A percentile compares a stretch with the other conserved stretches of the same genome.
Evolutionary conservation across 2,329 filamentous ascomycete species (phyloP).

Genomic region (Botryotinia globosa): DNA sequence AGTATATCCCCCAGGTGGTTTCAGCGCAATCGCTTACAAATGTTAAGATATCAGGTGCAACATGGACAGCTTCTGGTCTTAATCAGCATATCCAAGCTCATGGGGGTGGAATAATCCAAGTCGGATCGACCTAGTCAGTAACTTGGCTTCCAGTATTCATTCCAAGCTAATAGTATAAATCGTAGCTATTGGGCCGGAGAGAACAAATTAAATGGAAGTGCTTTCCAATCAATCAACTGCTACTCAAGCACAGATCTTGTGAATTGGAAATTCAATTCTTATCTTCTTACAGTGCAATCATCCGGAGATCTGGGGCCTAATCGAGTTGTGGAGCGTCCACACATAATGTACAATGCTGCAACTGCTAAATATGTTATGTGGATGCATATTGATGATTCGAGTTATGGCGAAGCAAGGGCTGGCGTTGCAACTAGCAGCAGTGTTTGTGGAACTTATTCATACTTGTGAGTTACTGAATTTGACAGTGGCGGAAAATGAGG

Average conservation of each 20-base stretch:
- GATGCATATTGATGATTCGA: conserved; percentile 62
- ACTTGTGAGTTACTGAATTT: conserved; percentile 37
- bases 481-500: background rate
- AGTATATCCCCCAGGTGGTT: background rate
- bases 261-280: conserved; percentile 60
- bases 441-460: conserved; percentile 60
- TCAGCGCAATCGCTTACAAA: background rate
- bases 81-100: conserved; percentile 63
- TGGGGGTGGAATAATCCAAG: conserved; percentile 61
- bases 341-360: conserved; percentile 65
- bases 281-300: conserved; percentile 52
- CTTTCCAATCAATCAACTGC: conserved; percentile 65
- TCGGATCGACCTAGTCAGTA: conserved; percentile 46
- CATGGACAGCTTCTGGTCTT: conserved; percentile 34
- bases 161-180: background rate
- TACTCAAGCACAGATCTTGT: conserved; percentile 62
- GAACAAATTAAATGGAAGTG: conserved; percentile 61
- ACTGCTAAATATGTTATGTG: conserved; percentile 65
- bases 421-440: conserved; percentile 59
- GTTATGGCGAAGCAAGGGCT: conserved; percentile 62
- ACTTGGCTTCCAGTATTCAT: background rate
- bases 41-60: conserved; percentile 34
- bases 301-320: conserved; percentile 58
- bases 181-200: conserved; percentile 56
- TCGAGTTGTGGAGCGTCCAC: conserved; percentile 64